Conservation (phyloP, 257 asterid species). For the Jacaranda mimosifolia region DNA sequence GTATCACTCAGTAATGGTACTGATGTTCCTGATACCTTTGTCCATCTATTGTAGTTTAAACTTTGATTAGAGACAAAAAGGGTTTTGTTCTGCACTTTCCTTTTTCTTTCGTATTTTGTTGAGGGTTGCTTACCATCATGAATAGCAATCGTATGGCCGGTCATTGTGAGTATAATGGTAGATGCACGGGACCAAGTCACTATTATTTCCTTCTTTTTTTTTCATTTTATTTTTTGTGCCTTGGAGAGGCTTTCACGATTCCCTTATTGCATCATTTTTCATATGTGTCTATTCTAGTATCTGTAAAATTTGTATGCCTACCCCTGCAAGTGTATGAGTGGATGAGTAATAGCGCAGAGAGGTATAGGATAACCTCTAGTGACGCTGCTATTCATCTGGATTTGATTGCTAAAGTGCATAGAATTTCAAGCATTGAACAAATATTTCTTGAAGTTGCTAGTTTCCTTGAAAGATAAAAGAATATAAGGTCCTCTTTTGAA, state of each 20-base stretch:
- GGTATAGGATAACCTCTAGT: constrained; percentile 67
- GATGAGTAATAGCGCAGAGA: constrained; percentile 85
- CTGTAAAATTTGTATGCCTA: constrained; percentile 13
- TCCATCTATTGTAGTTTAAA: too few species aligned
- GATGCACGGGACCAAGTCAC: not conserved
- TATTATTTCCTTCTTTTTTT: too few species aligned
- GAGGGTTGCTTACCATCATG: too few species aligned
- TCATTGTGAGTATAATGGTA: not conserved
- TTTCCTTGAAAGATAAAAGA: constrained; percentile 68
- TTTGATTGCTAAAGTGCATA: constrained; percentile 82
- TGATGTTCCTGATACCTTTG: too few species aligned
- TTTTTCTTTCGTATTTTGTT: too few species aligned
- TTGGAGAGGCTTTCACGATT: not conserved
- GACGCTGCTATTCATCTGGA: constrained; percentile 93
- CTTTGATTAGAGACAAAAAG: too few species aligned
- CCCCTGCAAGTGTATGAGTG: constrained; percentile 80
- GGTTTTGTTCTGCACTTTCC: too few species aligned
- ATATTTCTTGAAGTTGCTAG: constrained; percentile 71
- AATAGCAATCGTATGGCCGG: too few species aligned
- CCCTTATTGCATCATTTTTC: constrained; percentile 6
- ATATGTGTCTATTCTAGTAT: constrained; percentile 4
- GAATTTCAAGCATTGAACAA: constrained; percentile 78
- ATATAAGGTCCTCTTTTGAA: constrained; percentile 86
- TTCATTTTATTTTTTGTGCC: not conserved
- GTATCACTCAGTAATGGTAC: not conserved